phyloP scores from a whole-genome alignment of 345 rosid species.

The Nephelium lappaceum region DNA sequence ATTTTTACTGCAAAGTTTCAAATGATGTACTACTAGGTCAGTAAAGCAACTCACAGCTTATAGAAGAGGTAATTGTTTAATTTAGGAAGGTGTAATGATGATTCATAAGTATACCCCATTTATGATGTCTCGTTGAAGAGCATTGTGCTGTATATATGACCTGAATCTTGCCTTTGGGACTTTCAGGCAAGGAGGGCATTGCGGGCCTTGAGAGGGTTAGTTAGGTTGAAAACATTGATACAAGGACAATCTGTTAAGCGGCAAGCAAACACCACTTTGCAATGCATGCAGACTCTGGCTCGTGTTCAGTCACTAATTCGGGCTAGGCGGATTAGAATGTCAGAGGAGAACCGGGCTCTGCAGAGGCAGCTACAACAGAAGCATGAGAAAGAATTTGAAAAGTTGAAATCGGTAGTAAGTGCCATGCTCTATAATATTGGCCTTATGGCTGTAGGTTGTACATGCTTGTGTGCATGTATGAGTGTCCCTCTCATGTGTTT shows the following conservation, averaged over 20 bases:
- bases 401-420: constrained; percentile 49
- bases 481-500: too few relatives aligned
- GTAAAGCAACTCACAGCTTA: not conserved
- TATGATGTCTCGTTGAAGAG: not conserved
- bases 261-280: constrained; percentile 78
- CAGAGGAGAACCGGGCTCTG: constrained; percentile 78
- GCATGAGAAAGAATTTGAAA: constrained; percentile 51
- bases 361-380: constrained; percentile 68
- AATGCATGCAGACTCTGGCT: constrained; percentile 89
- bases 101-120: not conserved
- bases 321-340: constrained; percentile 70
- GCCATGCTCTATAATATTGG: not conserved
- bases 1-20: not conserved
- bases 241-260: constrained; percentile 75
- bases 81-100: not conserved
- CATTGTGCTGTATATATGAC: constrained; percentile 18
- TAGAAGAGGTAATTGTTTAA: constrained; percentile 10
- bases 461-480: not conserved
- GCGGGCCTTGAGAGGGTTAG: constrained; percentile 87
- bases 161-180: constrained; percentile 15
- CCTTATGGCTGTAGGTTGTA: not conserved
- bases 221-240: constrained; percentile 71
- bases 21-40: not conserved
- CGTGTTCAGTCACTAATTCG: constrained; percentile 77
- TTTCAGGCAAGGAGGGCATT: constrained; percentile 85